phyloP scores from a whole-genome alignment of 2,329 filamentous ascomycete species.

The Penicillium rolfsii region DNA sequence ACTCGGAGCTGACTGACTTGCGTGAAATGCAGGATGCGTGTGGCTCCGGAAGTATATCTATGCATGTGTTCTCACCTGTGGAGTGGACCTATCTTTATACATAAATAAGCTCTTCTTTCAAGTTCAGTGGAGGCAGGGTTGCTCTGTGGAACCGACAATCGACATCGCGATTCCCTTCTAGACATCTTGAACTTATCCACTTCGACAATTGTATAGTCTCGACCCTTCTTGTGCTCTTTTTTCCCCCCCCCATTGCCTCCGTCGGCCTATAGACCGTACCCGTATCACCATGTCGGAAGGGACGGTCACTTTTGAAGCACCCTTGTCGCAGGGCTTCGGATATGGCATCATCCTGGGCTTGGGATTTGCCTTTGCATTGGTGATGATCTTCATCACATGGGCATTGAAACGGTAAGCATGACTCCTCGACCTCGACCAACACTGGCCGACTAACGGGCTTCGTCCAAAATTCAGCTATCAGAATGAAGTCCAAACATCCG shows the following conservation, averaged over 20 bases:
- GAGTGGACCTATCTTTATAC: too few relatives aligned
- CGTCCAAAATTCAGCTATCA: constrained; percentile 55
- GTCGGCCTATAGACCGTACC: background rate
- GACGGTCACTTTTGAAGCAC: constrained; percentile 36
- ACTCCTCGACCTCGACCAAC: background rate
- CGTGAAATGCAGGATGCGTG: background rate
- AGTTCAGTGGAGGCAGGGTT: background rate
- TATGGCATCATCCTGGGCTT: constrained; percentile 79
- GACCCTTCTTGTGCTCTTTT: background rate
- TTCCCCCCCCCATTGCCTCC: background rate
- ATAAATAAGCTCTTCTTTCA: background rate
- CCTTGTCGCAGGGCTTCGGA: constrained; percentile 63
- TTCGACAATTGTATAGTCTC: background rate
- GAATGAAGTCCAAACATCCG: constrained; percentile 78
- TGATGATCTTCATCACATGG: constrained; percentile 75
- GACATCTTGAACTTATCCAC: constrained; percentile 5
- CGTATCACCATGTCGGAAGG: constrained; percentile 28
- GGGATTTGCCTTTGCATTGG: constrained; percentile 72
- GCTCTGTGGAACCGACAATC: constrained; percentile 7
- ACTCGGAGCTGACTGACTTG: constrained; percentile 25
- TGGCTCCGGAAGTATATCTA: constrained; percentile 14
- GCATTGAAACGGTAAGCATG: constrained; percentile 61
- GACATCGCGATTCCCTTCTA: background rate
- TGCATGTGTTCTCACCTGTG: background rate
- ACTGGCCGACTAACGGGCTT: background rate